Base-by-base conservation (phyloP, 2,329 filamentous ascomycete species). In the Gnomoniopsis sp. region DNA sequence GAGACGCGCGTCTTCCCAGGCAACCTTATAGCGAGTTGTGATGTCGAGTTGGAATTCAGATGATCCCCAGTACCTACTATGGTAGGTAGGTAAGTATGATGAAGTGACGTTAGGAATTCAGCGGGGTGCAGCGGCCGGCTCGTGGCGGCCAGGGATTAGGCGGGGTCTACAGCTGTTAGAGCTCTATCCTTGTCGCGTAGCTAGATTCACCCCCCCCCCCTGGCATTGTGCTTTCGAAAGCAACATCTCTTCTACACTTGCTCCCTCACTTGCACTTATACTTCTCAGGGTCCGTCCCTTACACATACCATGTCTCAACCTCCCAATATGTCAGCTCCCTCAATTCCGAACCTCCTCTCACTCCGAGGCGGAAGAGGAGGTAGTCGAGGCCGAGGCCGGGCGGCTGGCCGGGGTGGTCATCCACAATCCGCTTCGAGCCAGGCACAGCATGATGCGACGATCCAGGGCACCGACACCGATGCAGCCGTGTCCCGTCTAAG, bases 381-480 rank as follows among this genome's bases (percentile, higher is more conserved):
- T 55, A 64, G 66, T n/a, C 65, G 70, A 55, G 68, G 67, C 2
- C 61, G 68, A 30, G 55, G 54, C 21, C 47, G 57, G 19, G 63
- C 62, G 2, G 49, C 59, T 47, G 64, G 64, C 38, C 61, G 68
- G 33, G 67, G 61, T 46, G 64, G 64, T 22, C 57, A 57, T 15
- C 50, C 59, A 8, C 59, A 65, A 17, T 62, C 60, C 43, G 57
- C 67, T 22, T 64, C 69, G n/a, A 64, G 66, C 21, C 64, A 69
- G 46, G 60, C 57, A 49, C 74, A 75, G 49, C 86, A 88, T 65
- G 93, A 98, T 73, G 79, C 81, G 60, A 83, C 88, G 44, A 88
- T 99, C 58, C 93, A 96, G 72, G 86, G 87, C 63, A 99, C 95
- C 3, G 95, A 99, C 74, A 87, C 88, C 61, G 95, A 99, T 77